These are phyloP conservation scores for Tulasnella sp. DNA, from an alignment of 768 basidiomycete genomes.

Conservation along the genomic window DNA sequence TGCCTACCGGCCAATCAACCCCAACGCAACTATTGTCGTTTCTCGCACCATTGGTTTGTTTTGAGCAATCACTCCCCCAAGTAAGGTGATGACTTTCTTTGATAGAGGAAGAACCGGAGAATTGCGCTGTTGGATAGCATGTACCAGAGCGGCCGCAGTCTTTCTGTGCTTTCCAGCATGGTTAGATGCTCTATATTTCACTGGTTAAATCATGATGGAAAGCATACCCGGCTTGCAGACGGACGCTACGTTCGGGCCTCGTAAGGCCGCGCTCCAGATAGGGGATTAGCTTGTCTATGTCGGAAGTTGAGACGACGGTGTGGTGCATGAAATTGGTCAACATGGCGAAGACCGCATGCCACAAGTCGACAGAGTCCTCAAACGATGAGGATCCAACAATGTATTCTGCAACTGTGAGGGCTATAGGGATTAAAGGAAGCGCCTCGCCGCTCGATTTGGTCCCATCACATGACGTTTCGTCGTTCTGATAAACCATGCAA, in stretches of 20 bases:
- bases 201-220: constrained; percentile 29
- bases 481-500: constrained; percentile 15
- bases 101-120: no score
- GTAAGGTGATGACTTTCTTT: constrained; percentile 33
- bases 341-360: constrained; percentile 32
- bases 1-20: constrained; percentile 38
- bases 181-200: no score
- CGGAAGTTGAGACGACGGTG: constrained; percentile 20
- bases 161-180: no score
- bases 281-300: constrained; percentile 28
- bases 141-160: no score
- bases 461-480: constrained; percentile 25
- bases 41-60: constrained; percentile 43
- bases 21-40: constrained; percentile 49
- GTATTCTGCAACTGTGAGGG: constrained; percentile 28
- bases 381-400: constrained; percentile 38
- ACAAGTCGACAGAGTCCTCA: constrained; percentile 38
- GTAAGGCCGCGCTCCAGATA: constrained; percentile 39
- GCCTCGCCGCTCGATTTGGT: background rate
- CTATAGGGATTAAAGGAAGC: constrained; percentile 20
- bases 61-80: constrained; percentile 39
- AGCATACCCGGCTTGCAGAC: constrained; percentile 54
- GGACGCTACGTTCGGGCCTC: constrained; percentile 44
- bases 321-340: constrained; percentile 36
- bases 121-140: no score